phyloP scores from a whole-genome alignment of 768 basidiomycete species.

The Tulasnella sp. region DNA sequence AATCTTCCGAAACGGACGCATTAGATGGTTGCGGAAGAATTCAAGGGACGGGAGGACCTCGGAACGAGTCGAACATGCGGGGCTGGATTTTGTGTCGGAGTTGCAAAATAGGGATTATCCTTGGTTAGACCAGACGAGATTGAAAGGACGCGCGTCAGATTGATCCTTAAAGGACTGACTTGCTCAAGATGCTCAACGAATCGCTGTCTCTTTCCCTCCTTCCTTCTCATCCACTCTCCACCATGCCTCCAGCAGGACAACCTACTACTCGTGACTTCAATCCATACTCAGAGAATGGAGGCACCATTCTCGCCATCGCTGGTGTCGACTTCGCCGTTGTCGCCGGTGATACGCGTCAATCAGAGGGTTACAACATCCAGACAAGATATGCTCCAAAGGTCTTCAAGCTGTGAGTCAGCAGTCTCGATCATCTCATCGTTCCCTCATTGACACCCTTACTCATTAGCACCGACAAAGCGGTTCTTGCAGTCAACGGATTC shows the following conservation, averaged over 20 bases:
- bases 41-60: too few relatives aligned
- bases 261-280: constrained; percentile 41
- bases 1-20: too few relatives aligned
- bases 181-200: too few relatives aligned
- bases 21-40: too few relatives aligned
- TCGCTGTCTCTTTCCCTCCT: constrained; percentile 6
- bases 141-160: constrained; percentile 16
- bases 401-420: constrained; percentile 63
- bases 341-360: constrained; percentile 93
- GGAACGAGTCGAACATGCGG: too few relatives aligned
- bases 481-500: constrained; percentile 92
- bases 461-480: constrained; percentile 76
- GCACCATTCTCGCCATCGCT: constrained; percentile 91
- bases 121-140: too few relatives aligned
- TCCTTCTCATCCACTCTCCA: constrained; percentile 1
- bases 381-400: constrained; percentile 95
- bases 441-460: constrained; percentile 10
- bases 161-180: too few relatives aligned
- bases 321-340: constrained; percentile 89
- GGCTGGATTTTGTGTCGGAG: too few relatives aligned
- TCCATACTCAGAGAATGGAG: constrained; percentile 88
- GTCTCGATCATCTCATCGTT: neutral
- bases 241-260: constrained; percentile 10
- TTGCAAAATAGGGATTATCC: too few relatives aligned
- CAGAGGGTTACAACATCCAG: constrained; percentile 95